Evolutionary conservation across 331 rosid species (phyloP).

Genomic region (Cydonia oblonga): DNA sequence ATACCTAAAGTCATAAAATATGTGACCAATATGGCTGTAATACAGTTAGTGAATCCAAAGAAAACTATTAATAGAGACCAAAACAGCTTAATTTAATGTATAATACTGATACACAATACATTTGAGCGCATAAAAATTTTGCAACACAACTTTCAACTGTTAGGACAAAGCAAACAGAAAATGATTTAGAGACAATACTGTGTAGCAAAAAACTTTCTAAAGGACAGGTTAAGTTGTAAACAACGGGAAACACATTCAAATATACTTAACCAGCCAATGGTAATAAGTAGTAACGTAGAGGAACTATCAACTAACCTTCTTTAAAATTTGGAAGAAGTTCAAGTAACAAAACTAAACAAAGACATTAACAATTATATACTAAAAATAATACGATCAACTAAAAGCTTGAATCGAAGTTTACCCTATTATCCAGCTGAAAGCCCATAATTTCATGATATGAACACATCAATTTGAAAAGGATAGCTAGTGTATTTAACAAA

Average conservation of each 20-base stretch:
- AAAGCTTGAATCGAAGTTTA: constrained; percentile 14
- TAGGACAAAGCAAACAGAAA: neutral
- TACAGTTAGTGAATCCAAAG: neutral
- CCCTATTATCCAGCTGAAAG: constrained; percentile 70
- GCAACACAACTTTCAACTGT: neutral
- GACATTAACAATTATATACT: constrained; percentile 10
- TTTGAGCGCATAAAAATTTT: neutral
- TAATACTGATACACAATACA: neutral
- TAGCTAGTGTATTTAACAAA: constrained; percentile 67
- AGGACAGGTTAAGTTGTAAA: neutral
- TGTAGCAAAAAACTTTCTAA: neutral
- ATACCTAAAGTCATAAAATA: neutral
- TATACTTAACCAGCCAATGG: neutral
- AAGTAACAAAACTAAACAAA: neutral
- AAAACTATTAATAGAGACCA: neutral
- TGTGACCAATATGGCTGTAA: neutral
- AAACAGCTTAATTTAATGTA: neutral
- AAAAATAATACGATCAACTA: neutral
- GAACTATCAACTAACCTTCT: neutral
- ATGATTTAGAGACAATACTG: neutral
- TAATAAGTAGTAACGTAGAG: neutral
- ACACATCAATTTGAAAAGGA: constrained; percentile 68
- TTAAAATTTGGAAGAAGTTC: neutral
- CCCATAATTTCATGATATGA: constrained; percentile 87
- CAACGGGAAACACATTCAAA: neutral